Evolutionary conservation across 805 yeast genomes (phyloP), one percentile per base, ranked within the genome.

Genomic region (Tetrapisispora arboricola): DNA sequence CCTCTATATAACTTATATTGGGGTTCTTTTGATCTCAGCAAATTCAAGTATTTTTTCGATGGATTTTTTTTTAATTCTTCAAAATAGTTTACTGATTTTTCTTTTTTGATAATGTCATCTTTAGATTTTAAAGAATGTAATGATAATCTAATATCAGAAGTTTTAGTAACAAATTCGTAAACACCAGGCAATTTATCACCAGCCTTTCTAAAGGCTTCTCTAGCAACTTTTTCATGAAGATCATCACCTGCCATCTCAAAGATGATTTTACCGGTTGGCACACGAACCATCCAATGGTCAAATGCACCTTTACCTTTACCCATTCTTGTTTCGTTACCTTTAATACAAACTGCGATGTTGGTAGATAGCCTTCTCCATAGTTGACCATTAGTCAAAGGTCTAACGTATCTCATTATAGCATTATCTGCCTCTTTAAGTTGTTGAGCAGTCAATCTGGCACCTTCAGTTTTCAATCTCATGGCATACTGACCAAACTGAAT

Each of bases 281-380:
- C 92, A 55, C 98, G 78, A 26, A 80, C 84, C 54, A 94, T 94
- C 97, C 97, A 92, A 67, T 86, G 92, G 55, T 86, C 95, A 59
- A 92, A 90, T 0, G 88, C 81, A 65, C 98, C 98, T 66, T 92
- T 92, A 69, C 98, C 98, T 64, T 92, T 92, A 70, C 98, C 98
- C 98, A 92, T 92, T 80, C 98, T 92, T 10, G 96, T 86, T 62
- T 92, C 96, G 63, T 92, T 92, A 68, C 98, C 98, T 68, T 92
- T 92, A 46, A 84, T 77, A 65, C 96, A 87, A 11, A 92, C 94
- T 0, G 97, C 92, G 40, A 86, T 73, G 59, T 84, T 81, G 18
- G 95, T 82, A 38, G 79, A 76, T 42, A 88, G 70, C 58, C 97
- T 76, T 51, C 90, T 80, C 73, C 82, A 79, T 40, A 87, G 68